Percentiles rank a stretch among this genome's conserved stretches.
These are phyloP conservation scores for Pythium aquatile DNA, from an alignment of 352 stramenopile genomes.

Conservation along the genomic window DNA sequence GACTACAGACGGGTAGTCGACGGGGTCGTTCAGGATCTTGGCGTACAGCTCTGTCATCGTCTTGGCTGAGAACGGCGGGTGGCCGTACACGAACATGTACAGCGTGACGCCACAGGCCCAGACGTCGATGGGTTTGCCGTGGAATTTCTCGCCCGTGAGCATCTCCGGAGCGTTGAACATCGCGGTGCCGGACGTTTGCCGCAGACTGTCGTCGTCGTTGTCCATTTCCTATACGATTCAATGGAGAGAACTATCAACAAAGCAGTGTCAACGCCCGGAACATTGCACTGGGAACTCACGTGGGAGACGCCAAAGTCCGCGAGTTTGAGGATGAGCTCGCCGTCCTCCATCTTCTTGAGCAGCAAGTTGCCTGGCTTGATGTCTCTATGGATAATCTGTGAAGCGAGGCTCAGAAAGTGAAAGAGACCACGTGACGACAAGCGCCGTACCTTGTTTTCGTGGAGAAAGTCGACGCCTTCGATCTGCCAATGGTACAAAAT, in stretches of 20 bases:
- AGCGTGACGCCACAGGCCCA: constrained; percentile 96
- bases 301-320: constrained; percentile 83
- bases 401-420: background rate
- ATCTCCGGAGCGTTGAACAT: constrained; percentile 84
- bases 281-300: constrained; percentile 24
- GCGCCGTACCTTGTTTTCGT: constrained; percentile 66
- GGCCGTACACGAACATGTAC: constrained; percentile 96
- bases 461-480: constrained; percentile 78
- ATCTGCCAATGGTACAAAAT: constrained; percentile 37
- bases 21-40: constrained; percentile 85
- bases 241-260: too few species aligned
- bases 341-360: constrained; percentile 52
- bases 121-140: constrained; percentile 87
- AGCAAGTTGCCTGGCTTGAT: constrained; percentile 82
- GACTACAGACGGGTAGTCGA: constrained; percentile 44
- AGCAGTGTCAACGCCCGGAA: background rate
- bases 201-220: constrained; percentile 65
- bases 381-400: constrained; percentile 75
- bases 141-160: constrained; percentile 75
- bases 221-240: constrained; percentile 49
- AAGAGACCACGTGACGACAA: too few species aligned
- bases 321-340: constrained; percentile 72
- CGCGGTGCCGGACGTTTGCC: constrained; percentile 70
- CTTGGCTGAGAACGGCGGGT: constrained; percentile 91
- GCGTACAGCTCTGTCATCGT: constrained; percentile 91